phyloP scores from a whole-genome alignment of 345 rosid species.

The Eucalyptus cladocalyx region DNA sequence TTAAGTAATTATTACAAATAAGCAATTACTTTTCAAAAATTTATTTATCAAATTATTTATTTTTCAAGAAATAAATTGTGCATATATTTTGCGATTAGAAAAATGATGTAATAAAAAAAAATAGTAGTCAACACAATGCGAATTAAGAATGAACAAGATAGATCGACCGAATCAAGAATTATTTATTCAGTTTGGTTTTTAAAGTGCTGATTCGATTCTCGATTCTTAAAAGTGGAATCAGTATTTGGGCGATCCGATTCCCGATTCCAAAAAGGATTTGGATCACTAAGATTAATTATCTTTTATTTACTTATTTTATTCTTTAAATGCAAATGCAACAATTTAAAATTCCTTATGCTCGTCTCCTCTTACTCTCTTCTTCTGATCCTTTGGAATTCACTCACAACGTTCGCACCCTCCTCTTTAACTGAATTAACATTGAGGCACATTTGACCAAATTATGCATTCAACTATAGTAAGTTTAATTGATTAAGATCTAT shows the following conservation, averaged over 20 bases:
- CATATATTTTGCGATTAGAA: neutral
- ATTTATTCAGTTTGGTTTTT: rapidly evolving
- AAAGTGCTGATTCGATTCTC: rapidly evolving
- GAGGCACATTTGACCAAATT: no score
- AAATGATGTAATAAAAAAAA: no score
- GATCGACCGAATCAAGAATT: rapidly evolving
- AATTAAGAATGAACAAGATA: rapidly evolving
- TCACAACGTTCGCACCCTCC: neutral
- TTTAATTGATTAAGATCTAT: no score
- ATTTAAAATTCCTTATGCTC: no score
- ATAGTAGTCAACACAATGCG: rapidly evolving
- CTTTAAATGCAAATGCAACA: no score
- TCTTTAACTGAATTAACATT: no score
- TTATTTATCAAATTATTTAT: no score
- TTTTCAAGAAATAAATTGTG: no score
- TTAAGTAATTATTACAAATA: no score
- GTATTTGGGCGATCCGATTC: rapidly evolving
- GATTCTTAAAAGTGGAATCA: rapidly evolving
- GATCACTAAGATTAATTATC: rapidly evolving
- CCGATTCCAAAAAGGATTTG: rapidly evolving
- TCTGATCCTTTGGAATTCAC: rapidly evolving
- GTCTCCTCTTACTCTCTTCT: no score
- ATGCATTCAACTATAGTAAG: no score
- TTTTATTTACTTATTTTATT: no score
- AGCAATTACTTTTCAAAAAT: rapidly evolving